Conservation (phyloP, 192 early-diverging fungal genomes). For the Chytriomyces confervae region DNA sequence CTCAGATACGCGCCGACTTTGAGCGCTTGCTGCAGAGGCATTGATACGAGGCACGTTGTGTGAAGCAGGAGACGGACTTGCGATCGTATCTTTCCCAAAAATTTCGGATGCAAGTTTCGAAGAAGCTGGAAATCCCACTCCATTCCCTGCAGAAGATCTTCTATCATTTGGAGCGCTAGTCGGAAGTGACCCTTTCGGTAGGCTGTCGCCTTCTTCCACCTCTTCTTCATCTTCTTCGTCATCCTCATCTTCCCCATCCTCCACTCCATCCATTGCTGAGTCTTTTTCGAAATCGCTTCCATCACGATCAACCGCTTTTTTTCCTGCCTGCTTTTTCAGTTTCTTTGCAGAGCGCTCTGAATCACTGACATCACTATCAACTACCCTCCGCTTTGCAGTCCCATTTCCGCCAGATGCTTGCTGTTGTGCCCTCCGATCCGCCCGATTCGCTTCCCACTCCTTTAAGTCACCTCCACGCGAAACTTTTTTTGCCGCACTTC, state of each 20-base stretch:
- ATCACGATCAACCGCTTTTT: neutral
- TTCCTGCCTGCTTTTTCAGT: neutral
- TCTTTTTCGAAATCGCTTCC: slow-evolving; percentile 12
- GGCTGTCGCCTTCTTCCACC: neutral
- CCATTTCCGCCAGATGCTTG: neutral
- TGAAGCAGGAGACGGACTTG: neutral
- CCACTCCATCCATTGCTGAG: neutral
- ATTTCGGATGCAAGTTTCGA: slow-evolving; percentile 5
- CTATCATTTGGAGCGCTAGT: neutral
- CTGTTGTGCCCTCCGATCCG: neutral
- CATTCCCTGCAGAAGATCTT: neutral
- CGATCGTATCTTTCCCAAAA: slow-evolving; percentile 5
- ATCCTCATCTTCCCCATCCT: slow-evolving; percentile 9
- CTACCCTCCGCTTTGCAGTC: neutral
- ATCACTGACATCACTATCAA: slow-evolving; percentile 21
- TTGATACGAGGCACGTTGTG: neutral
- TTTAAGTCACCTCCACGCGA: slow-evolving; percentile 9
- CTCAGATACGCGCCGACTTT: neutral
- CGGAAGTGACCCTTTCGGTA: neutral
- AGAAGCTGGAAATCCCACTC: neutral
- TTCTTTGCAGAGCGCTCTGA: neutral
- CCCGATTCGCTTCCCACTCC: slow-evolving; percentile 3
- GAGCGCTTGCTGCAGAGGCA: neutral
- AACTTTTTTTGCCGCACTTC: neutral
- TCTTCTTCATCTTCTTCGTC: neutral